A percentile compares a stretch with the other conserved stretches of the same genome.
phyloP scores from a whole-genome alignment of 2,329 filamentous ascomycete genomes.

The Colletotrichum sp. region DNA sequence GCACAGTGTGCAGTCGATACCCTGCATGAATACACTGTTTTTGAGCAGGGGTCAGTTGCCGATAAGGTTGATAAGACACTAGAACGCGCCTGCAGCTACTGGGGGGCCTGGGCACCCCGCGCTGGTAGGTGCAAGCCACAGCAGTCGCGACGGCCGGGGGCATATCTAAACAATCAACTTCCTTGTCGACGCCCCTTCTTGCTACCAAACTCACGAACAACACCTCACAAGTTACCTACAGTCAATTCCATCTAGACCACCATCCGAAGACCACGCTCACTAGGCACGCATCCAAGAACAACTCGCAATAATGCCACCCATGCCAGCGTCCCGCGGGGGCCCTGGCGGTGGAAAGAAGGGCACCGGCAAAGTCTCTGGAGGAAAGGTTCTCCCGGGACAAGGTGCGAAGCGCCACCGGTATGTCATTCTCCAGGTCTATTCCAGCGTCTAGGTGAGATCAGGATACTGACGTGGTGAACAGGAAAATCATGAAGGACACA shows the following conservation, averaged over 20 bases:
- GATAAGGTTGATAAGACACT: not conserved
- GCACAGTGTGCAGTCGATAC: not conserved
- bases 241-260: not conserved
- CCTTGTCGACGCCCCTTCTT: not conserved
- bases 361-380: not conserved
- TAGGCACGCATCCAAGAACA: conserved; percentile 24
- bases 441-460: not conserved
- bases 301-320: conserved; percentile 20
- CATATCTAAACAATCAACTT: not conserved
- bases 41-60: not conserved
- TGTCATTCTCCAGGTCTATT: not conserved
- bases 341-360: conserved; percentile 27
- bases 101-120: not conserved
- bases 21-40: not conserved
- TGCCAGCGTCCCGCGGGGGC: conserved; percentile 32
- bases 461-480: conserved; percentile 25
- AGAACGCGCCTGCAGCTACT: not conserved
- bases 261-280: not conserved
- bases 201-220: not conserved
- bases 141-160: not conserved
- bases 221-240: not conserved
- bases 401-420: conserved; percentile 32
- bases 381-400: conserved; percentile 22
- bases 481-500: conserved; percentile 54
- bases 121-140: not conserved